Conservation (phyloP, 2,329 filamentous ascomycete genomes). For the Colletotrichum sp. region DNA sequence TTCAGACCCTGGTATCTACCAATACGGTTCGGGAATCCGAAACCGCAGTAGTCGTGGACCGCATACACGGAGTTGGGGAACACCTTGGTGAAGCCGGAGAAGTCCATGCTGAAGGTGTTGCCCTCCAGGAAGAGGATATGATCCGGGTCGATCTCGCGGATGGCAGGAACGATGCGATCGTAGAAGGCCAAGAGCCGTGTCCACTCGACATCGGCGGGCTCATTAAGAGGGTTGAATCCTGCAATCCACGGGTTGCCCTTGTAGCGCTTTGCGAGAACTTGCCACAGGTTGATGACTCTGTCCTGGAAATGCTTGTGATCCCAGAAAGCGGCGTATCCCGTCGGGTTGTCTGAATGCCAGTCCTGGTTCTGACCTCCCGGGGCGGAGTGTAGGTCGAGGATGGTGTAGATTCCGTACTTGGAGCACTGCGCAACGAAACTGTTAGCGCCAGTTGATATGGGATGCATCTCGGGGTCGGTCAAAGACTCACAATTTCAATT, state of each 20-base stretch:
- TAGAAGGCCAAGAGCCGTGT: conserved; percentile 40
- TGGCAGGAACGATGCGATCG: conserved; percentile 35
- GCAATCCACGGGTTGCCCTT: conserved; percentile 45
- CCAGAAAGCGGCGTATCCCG: conserved; percentile 48
- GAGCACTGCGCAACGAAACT: conserved; percentile 29
- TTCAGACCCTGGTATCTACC: conserved; percentile 39
- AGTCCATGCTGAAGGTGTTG: conserved; percentile 47
- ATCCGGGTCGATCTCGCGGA: conserved; percentile 41
- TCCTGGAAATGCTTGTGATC: conserved; percentile 52
- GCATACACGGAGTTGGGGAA: conserved; percentile 47
- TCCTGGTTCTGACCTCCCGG: conserved; percentile 54
- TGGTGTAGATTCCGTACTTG: conserved; percentile 46
- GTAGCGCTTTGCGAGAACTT: conserved; percentile 45
- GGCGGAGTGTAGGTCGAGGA: conserved; percentile 49
- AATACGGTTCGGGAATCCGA: conserved; percentile 44
- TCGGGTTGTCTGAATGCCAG: conserved; percentile 48
- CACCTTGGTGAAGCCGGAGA: conserved; percentile 30
- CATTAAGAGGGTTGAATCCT: conserved; percentile 40
- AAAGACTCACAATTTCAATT: conserved; percentile 38
- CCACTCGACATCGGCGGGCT: conserved; percentile 27
- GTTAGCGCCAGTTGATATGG: neutral
- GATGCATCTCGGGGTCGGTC: neutral
- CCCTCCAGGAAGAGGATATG: conserved; percentile 52
- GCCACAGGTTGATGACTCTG: conserved; percentile 48
- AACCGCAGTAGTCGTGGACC: conserved; percentile 52